Conservation (phyloP, 345 rosid species). For the Clausena lansium region DNA sequence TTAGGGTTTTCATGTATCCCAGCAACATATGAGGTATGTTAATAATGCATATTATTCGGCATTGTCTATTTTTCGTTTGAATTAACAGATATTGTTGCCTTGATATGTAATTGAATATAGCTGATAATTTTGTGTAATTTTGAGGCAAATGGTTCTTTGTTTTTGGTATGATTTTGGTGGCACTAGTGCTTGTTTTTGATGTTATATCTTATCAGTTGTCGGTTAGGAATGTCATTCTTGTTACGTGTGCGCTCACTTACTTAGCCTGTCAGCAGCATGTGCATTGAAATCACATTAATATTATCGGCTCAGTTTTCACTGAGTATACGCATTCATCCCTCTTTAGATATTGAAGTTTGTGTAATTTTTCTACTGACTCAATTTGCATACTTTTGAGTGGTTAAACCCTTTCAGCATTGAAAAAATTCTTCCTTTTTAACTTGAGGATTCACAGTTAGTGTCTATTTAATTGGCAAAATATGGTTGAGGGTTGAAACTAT, state of each 20-base stretch:
- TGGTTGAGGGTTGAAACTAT: neutral
- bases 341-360: too few species aligned
- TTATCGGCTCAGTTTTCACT: too few species aligned
- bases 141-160: neutral
- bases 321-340: neutral
- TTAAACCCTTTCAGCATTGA: too few species aligned
- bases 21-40: slow-evolving; percentile 41
- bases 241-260: neutral
- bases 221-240: neutral
- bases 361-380: too few species aligned
- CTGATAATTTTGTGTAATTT: neutral
- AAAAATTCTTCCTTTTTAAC: neutral
- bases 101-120: neutral
- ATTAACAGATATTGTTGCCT: neutral
- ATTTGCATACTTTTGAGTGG: too few species aligned
- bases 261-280: neutral
- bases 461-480: neutral
- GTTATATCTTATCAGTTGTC: neutral
- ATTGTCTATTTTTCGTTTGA: neutral
- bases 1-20: slow-evolving; percentile 62
- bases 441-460: neutral
- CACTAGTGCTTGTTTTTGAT: neutral
- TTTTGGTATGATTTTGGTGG: neutral
- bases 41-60: neutral
- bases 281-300: too few species aligned